These are phyloP conservation scores for Talaromyces sp. DNA, from an alignment of 2,329 filamentous ascomycete species.

Conservation along the genomic window DNA sequence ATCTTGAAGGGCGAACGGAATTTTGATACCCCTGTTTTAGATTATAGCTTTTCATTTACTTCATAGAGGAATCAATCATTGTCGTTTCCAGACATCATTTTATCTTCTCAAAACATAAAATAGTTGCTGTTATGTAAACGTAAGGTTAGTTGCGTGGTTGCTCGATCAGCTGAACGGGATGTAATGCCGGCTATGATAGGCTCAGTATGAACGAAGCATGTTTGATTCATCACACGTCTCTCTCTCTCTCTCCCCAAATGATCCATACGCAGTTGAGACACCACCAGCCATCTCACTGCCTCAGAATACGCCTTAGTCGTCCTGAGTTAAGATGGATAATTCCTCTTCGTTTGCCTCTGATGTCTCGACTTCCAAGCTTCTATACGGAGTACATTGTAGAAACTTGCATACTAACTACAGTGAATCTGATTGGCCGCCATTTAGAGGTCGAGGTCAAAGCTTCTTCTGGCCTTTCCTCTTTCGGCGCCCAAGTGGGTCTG, in stretches of 20 bases:
- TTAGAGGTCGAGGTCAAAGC: slow-evolving; percentile 13
- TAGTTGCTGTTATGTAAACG: neutral
- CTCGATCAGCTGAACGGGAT: neutral
- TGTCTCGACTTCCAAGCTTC: neutral
- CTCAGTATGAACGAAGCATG: neutral
- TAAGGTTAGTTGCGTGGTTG: neutral
- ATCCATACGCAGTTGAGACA: neutral
- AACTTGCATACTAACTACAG: no score
- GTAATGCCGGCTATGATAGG: neutral
- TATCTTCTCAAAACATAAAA: neutral
- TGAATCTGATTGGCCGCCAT: slow-evolving; percentile 12
- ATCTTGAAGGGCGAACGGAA: neutral
- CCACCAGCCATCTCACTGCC: neutral
- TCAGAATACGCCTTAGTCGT: neutral
- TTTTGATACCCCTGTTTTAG: slow-evolving; percentile 14
- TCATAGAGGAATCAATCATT: neutral
- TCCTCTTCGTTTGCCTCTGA: no score
- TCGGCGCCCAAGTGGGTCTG: neutral
- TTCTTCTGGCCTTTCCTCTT: neutral
- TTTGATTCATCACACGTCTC: neutral
- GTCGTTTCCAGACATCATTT: neutral
- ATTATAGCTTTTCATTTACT: neutral
- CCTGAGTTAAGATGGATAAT: neutral
- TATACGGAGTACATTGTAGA: no score
- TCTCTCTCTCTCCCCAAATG: neutral